phyloP scores from a whole-genome alignment of 2,329 filamentous ascomycete genomes.

The Huntiella decipiens region DNA sequence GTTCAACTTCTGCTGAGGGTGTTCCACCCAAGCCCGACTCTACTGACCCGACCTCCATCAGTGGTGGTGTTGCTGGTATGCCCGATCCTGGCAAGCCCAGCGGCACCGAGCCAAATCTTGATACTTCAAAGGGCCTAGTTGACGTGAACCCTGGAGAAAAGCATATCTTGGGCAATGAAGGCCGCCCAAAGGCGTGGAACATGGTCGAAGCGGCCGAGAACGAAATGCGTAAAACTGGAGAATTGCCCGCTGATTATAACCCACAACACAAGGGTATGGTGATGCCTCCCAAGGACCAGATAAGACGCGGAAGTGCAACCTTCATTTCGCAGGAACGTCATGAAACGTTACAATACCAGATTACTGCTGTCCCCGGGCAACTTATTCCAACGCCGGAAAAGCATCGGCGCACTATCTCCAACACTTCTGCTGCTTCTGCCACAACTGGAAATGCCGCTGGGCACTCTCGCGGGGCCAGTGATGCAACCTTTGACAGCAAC shows the following conservation, averaged over 20 bases:
- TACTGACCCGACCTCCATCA: background rate
- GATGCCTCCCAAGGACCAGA: background rate
- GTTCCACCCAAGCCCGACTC: background rate
- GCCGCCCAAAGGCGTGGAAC: constrained; percentile 18
- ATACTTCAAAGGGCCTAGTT: background rate
- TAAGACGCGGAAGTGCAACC: constrained; percentile 3
- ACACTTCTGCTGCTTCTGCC: background rate
- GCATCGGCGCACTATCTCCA: constrained; percentile 4
- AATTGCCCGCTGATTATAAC: constrained; percentile 5
- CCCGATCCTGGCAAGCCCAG: background rate
- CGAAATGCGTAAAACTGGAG: constrained; percentile 28
- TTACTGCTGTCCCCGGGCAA: constrained; percentile 7
- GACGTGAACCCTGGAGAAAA: constrained; percentile 8
- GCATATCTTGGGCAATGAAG: constrained; percentile 4
- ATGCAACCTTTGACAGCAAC: background rate
- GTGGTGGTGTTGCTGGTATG: background rate
- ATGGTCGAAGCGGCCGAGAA: constrained; percentile 32
- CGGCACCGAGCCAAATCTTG: background rate
- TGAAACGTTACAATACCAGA: constrained; percentile 4
- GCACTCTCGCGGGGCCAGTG: background rate
- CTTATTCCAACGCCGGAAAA: constrained; percentile 6
- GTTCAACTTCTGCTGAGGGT: background rate
- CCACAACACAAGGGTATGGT: background rate
- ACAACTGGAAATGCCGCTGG: background rate
- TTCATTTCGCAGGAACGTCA: constrained; percentile 5